Evolutionary conservation across 2,329 filamentous ascomycete genomes (phyloP).

Genomic region (Arthroderma sp.): DNA sequence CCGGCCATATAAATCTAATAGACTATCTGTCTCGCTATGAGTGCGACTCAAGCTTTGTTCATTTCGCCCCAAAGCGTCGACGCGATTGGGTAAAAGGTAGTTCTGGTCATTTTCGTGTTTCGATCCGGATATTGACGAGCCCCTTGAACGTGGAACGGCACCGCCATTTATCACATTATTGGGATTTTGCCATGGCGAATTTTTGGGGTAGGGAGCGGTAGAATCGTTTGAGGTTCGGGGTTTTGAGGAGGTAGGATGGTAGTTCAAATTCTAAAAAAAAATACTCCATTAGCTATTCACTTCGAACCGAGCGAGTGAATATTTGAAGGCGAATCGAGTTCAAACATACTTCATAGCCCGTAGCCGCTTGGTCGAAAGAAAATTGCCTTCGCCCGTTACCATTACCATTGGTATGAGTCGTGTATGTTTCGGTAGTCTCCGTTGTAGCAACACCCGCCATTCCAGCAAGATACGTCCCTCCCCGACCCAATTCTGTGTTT

Average conservation of each 20-base stretch:
- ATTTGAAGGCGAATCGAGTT: too few relatives aligned
- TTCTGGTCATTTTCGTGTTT: slow-evolving; percentile 18
- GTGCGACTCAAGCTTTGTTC: slow-evolving; percentile 22
- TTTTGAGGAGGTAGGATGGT: slow-evolving; percentile 9
- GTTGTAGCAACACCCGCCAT: slow-evolving; percentile 29
- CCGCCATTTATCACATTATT: slow-evolving; percentile 21
- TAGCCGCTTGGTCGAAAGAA: too few relatives aligned
- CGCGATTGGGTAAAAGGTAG: slow-evolving; percentile 17
- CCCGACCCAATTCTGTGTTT: neutral
- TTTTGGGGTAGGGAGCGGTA: slow-evolving; percentile 15
- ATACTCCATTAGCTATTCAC: neutral
- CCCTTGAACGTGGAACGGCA: slow-evolving; percentile 23
- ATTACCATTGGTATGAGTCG: too few relatives aligned
- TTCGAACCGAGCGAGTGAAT: neutral
- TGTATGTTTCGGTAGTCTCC: too few relatives aligned
- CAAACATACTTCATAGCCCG: too few relatives aligned
- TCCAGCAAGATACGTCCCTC: slow-evolving; percentile 10
- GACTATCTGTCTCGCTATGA: slow-evolving; percentile 27
- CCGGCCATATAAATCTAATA: slow-evolving; percentile 24
- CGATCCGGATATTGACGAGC: slow-evolving; percentile 20
- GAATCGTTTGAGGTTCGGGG: slow-evolving; percentile 28
- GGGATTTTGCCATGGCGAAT: slow-evolving; percentile 18
- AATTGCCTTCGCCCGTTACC: too few relatives aligned
- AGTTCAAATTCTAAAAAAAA: slow-evolving; percentile 1
- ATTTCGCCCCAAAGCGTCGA: slow-evolving; percentile 19